phyloP scores from a whole-genome alignment of 1,284 basidiomycete genomes.

The Volvariella surrecta region DNA sequence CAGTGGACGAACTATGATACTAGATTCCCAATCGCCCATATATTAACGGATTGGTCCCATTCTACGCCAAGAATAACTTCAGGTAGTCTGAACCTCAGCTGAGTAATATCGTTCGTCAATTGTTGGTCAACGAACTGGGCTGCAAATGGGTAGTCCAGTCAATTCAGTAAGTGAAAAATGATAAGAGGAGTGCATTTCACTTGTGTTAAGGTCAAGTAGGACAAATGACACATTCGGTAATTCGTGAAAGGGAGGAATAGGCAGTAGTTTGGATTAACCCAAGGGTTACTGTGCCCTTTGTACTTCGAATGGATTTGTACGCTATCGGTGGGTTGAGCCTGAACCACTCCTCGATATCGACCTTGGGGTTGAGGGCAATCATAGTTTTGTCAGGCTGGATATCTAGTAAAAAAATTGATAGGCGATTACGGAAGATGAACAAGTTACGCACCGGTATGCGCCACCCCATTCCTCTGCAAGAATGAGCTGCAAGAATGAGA shows the following conservation, averaged over 20 bases:
- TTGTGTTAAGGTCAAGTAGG: slow-evolving; percentile 10
- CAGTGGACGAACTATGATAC: too few species aligned
- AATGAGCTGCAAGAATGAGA: too few species aligned
- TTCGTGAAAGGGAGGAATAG: slow-evolving; percentile 8
- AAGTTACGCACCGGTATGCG: too few species aligned
- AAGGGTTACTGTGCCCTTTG: slow-evolving; percentile 7
- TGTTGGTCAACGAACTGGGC: slow-evolving; percentile 12
- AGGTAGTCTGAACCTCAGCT: slow-evolving; percentile 10
- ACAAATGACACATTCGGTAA: slow-evolving; percentile 8
- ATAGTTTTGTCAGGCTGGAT: slow-evolving; percentile 14
- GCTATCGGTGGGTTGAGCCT: slow-evolving; percentile 8
- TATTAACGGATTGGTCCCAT: slow-evolving; percentile 14
- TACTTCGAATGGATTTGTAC: slow-evolving; percentile 9
- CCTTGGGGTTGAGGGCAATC: slow-evolving; percentile 3
- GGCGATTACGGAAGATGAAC: too few species aligned
- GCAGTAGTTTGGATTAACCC: slow-evolving; percentile 7
- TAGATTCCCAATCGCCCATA: slow-evolving; percentile 13
- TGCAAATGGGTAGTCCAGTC: slow-evolving; percentile 1
- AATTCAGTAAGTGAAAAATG: neutral
- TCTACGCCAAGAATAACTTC: slow-evolving; percentile 12
- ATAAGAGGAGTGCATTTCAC: slow-evolving; percentile 1
- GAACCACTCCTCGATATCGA: slow-evolving; percentile 8
- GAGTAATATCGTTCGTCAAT: slow-evolving; percentile 12
- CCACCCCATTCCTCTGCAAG: too few species aligned
- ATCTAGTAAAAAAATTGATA: too few species aligned